Evolutionary conservation across 805 yeast genomes (phyloP).

Genomic region (Starmerella geochares): DNA sequence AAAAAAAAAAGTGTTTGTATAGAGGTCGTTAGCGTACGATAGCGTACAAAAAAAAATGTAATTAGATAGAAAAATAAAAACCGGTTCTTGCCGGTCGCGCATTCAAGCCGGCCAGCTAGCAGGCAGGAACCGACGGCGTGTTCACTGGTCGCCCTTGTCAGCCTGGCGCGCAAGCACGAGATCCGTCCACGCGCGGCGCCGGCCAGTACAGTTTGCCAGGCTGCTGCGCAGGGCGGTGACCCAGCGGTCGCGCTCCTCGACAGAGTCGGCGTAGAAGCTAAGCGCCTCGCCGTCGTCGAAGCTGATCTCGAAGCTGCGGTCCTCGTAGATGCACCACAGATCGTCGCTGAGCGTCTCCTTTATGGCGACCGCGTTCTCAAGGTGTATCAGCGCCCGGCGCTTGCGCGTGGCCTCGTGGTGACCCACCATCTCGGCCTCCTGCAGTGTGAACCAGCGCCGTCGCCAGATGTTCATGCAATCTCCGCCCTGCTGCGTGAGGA

Average conservation of each 20-base stretch:
- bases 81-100: too few species aligned
- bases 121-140: too few species aligned
- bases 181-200: conserved; percentile 26
- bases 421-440: conserved; percentile 62
- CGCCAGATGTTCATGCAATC: conserved; percentile 66
- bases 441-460: conserved; percentile 61
- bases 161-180: conserved; percentile 20
- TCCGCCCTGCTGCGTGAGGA: conserved; percentile 83
- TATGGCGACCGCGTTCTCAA: conserved; percentile 53
- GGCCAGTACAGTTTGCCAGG: conserved; percentile 31
- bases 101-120: too few species aligned
- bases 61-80: too few species aligned
- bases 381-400: conserved; percentile 64
- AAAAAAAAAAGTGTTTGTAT: too few species aligned
- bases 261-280: conserved; percentile 74
- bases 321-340: conserved; percentile 60
- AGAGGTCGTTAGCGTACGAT: too few species aligned
- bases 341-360: conserved; percentile 33
- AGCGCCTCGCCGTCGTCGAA: conserved; percentile 75
- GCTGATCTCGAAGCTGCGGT: conserved; percentile 62
- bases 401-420: conserved; percentile 63
- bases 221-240: conserved; percentile 46
- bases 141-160: too few species aligned
- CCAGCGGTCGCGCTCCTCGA: conserved; percentile 56
- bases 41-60: too few species aligned